These are phyloP conservation scores for Aspergillus sp. DNA, from an alignment of 2,329 filamentous ascomycete genomes.

Conservation along the genomic window DNA sequence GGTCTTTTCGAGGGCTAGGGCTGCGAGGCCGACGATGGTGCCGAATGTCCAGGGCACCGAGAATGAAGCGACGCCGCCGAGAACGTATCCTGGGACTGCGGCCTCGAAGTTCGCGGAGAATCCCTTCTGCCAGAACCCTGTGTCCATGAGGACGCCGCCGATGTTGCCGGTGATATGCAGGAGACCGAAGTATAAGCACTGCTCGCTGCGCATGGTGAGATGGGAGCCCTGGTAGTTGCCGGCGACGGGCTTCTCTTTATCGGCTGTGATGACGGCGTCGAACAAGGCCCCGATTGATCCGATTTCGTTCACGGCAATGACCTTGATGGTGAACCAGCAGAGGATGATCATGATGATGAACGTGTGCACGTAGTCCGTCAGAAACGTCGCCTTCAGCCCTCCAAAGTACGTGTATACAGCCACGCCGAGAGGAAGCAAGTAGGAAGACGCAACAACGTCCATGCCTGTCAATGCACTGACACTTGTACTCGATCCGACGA, in stretches of 20 bases:
- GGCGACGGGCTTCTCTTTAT: constrained; percentile 3
- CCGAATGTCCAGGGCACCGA: constrained; percentile 1
- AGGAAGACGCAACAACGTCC: not conserved
- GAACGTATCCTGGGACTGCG: not conserved
- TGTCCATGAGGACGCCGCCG: constrained; percentile 3
- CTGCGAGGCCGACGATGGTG: not conserved
- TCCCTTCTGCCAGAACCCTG: constrained; percentile 4
- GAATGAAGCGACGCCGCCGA: constrained; percentile 32
- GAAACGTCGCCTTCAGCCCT: constrained; percentile 1
- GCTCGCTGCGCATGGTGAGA: constrained; percentile 3
- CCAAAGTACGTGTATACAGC: constrained; percentile 3
- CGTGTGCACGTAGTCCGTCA: constrained; percentile 3
- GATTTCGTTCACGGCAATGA: not conserved
- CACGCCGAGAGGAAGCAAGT: constrained; percentile 2
- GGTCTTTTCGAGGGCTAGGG: no score
- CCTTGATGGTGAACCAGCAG: constrained; percentile 5
- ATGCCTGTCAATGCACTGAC: constrained; percentile 4
- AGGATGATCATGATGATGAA: constrained; percentile 2
- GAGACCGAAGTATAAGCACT: constrained; percentile 2
- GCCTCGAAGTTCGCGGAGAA: constrained; percentile 1
- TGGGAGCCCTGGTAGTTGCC: constrained; percentile 5
- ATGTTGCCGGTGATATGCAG: not conserved
- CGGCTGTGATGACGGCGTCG: not conserved
- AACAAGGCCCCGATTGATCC: not conserved
- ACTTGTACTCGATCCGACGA: not conserved